phyloP scores from a whole-genome alignment of 495 filamentous ascomycete species.

The Xylaria flabelliformis region DNA sequence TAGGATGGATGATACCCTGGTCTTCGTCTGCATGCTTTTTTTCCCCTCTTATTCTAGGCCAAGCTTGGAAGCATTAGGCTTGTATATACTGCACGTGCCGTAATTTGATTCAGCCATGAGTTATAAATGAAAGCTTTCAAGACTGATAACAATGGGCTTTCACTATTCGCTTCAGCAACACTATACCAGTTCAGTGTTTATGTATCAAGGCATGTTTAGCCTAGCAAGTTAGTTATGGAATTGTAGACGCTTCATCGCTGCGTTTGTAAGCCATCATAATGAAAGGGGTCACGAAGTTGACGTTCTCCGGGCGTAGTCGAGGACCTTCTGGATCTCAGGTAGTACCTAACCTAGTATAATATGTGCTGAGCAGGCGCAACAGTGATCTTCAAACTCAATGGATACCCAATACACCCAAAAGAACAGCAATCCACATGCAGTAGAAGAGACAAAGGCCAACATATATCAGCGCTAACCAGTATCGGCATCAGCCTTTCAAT shows the following conservation, averaged over 20 bases:
- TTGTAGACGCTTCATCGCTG: background rate
- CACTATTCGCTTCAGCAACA: background rate
- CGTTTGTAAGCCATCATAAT: background rate
- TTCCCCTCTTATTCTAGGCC: background rate
- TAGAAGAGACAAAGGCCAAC: background rate
- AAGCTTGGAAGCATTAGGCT: background rate
- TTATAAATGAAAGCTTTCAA: background rate
- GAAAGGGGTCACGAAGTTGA: background rate
- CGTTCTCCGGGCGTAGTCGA: background rate
- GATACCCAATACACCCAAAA: background rate
- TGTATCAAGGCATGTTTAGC: background rate
- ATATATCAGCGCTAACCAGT: background rate
- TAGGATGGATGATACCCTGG: conserved; percentile 23
- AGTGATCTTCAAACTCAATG: too few relatives aligned
- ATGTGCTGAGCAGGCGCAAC: background rate
- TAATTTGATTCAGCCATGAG: too few relatives aligned
- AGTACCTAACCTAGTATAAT: too few relatives aligned
- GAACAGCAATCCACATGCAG: background rate
- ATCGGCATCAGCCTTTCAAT: too few relatives aligned
- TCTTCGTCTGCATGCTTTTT: conserved; percentile 3
- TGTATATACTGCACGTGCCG: background rate
- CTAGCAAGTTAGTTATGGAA: background rate
- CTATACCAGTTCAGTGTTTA: background rate
- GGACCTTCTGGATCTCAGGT: background rate
- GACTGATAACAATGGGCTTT: background rate